Percentiles rank a stretch among this genome's conserved stretches.
Conservation (phyloP, 805 yeast genomes). For the Candida andamanensis region DNA sequence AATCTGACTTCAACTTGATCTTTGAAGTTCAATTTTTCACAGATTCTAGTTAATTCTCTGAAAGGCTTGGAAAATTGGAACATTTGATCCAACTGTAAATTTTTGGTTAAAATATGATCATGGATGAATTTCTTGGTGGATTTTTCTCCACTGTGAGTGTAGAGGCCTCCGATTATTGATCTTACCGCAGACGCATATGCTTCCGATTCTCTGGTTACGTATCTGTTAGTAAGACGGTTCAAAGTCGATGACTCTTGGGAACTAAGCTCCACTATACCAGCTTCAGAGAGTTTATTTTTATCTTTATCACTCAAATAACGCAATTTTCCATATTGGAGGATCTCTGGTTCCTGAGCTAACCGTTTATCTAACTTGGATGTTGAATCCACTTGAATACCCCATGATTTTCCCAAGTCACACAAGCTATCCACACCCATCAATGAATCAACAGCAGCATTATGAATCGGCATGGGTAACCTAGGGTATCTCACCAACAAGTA, state of each 20-base stretch:
- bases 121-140: slow-evolving; percentile 64
- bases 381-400: slow-evolving; percentile 87
- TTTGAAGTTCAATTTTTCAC: slow-evolving; percentile 68
- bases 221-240: slow-evolving; percentile 12
- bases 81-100: slow-evolving; percentile 66
- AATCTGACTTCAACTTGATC: slow-evolving; percentile 72
- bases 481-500: slow-evolving; percentile 75
- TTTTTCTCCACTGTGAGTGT: slow-evolving; percentile 65
- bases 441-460: slow-evolving; percentile 71
- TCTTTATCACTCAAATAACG: slow-evolving; percentile 39
- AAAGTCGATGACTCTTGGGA: slow-evolving; percentile 18
- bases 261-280: slow-evolving; percentile 46
- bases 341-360: slow-evolving; percentile 62
- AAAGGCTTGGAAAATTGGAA: slow-evolving; percentile 83
- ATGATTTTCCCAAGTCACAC: slow-evolving; percentile 59
- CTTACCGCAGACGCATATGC: slow-evolving; percentile 71
- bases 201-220: slow-evolving; percentile 32
- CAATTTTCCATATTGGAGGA: slow-evolving; percentile 65
- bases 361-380: slow-evolving; percentile 60
- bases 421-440: slow-evolving; percentile 66
- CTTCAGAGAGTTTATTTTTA: slow-evolving; percentile 30
- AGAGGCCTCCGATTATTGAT: slow-evolving; percentile 77
- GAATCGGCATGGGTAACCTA: slow-evolving; percentile 76
- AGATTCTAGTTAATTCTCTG: slow-evolving; percentile 70
- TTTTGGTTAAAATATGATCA: slow-evolving; percentile 76